Evolutionary conservation across 352 stramenopile genomes (phyloP).

Genomic region (Phytopythium kandeliae): DNA sequence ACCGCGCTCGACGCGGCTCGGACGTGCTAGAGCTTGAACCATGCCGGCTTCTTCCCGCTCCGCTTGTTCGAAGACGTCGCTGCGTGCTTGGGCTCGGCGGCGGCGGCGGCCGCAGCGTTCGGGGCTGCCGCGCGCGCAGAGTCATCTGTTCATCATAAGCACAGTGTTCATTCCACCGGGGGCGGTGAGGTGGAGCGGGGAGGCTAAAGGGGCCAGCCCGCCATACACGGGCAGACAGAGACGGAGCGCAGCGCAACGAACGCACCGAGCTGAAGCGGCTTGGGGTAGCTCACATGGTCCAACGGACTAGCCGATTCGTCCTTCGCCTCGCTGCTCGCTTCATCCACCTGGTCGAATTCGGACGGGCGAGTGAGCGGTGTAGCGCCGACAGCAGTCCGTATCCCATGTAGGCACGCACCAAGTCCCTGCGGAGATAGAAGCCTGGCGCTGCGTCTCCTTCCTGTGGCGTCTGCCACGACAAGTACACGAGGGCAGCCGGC

Average conservation of each 20-base stretch:
- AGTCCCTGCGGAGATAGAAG: conserved; percentile 53
- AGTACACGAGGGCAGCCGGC: conserved; percentile 67
- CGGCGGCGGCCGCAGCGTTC: conserved; percentile 5
- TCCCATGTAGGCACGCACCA: conserved; percentile 27
- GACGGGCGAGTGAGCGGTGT: too few relatives aligned
- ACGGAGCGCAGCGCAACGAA: neutral
- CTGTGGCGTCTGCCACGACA: conserved; percentile 54
- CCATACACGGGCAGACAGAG: neutral
- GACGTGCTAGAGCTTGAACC: conserved; percentile 68
- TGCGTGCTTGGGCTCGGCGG: conserved; percentile 25
- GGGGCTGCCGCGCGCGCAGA: conserved; percentile 11
- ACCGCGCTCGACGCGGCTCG: too few relatives aligned
- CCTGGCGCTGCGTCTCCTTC: conserved; percentile 18
- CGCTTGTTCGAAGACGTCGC: conserved; percentile 20
- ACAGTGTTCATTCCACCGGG: too few relatives aligned
- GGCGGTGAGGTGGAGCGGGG: too few relatives aligned
- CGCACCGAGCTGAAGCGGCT: conserved; percentile 39
- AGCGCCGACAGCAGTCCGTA: too few relatives aligned
- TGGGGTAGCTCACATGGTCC: conserved; percentile 33
- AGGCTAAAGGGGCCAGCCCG: too few relatives aligned
- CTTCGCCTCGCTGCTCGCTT: conserved; percentile 35
- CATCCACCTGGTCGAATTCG: conserved; percentile 14
- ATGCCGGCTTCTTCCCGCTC: conserved; percentile 59
- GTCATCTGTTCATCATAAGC: conserved; percentile 13
- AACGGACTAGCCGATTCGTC: conserved; percentile 15